phyloP scores from a whole-genome alignment of 306 rosid genomes.

The Bauhinia variegata region DNA sequence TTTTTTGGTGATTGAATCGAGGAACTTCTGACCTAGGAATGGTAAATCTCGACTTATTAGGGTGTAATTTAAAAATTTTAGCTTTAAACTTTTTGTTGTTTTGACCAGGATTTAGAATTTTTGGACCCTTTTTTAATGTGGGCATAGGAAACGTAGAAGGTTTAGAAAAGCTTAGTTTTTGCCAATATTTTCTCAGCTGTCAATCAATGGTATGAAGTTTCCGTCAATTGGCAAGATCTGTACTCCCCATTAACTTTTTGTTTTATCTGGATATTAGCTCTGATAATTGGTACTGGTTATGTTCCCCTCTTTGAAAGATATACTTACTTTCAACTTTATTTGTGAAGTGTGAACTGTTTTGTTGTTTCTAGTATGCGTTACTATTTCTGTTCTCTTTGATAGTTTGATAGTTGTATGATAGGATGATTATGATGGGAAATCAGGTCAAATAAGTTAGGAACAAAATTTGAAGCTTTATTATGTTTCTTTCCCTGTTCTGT shows the following conservation, averaged over 20 bases:
- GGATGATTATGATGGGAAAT: slow-evolving; percentile 30
- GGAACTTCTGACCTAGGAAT: slow-evolving; percentile 1
- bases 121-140: neutral
- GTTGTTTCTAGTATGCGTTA: neutral
- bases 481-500: slow-evolving; percentile 44
- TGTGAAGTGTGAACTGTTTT: neutral
- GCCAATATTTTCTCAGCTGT: slow-evolving; percentile 31
- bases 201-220: slow-evolving; percentile 20
- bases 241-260: neutral
- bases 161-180: neutral
- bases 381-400: too few species aligned
- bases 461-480: slow-evolving; percentile 24
- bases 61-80: slow-evolving; percentile 26
- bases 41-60: slow-evolving; percentile 28
- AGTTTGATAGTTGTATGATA: neutral
- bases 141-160: neutral
- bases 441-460: slow-evolving; percentile 21
- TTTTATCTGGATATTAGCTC: neutral
- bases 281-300: neutral
- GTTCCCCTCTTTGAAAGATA: neutral
- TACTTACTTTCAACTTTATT: neutral
- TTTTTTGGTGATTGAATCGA: slow-evolving; percentile 39
- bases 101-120: neutral
- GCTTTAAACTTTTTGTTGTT: neutral
- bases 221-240: slow-evolving; percentile 17